phyloP scores from a whole-genome alignment of 192 early-diverging fungal genomes.

The Podila epigama region DNA sequence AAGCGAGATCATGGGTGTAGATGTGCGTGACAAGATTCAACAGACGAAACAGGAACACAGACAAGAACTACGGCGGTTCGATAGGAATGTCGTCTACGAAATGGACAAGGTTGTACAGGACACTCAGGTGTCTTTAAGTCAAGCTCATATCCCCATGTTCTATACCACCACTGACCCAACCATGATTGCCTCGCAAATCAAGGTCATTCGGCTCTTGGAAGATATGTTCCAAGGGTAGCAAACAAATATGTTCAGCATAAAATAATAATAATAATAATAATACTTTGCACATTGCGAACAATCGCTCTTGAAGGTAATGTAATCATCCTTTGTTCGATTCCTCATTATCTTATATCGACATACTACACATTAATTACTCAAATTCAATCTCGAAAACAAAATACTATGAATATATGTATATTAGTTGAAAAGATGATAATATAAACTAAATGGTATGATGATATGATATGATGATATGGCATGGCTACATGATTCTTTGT shows the following conservation, averaged over 20 bases:
- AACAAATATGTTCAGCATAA: neutral
- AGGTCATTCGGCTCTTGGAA: constrained; percentile 27
- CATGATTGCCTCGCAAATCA: constrained; percentile 27
- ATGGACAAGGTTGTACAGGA: constrained; percentile 20
- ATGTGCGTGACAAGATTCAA: constrained; percentile 3
- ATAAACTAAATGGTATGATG: too few species aligned
- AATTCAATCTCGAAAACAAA: too few species aligned
- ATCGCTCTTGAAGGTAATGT: too few species aligned
- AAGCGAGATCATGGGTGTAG: constrained; percentile 41
- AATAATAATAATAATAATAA: neutral
- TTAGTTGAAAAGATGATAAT: neutral
- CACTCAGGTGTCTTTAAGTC: constrained; percentile 12
- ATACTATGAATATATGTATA: too few species aligned
- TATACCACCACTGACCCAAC: constrained; percentile 3
- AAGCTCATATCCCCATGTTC: constrained; percentile 21
- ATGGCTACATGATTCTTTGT: too few species aligned
- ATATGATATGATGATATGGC: too few species aligned
- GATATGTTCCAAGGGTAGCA: constrained; percentile 27
- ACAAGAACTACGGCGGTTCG: constrained; percentile 21
- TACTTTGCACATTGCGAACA: too few species aligned
- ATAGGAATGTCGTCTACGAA: constrained; percentile 12
- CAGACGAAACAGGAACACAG: constrained; percentile 9
- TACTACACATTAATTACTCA: too few species aligned
- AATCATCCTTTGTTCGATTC: too few species aligned
- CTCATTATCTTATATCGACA: too few species aligned